Base-by-base conservation (phyloP, 805 yeast species). In the Suhomyces xylopsoci region DNA sequence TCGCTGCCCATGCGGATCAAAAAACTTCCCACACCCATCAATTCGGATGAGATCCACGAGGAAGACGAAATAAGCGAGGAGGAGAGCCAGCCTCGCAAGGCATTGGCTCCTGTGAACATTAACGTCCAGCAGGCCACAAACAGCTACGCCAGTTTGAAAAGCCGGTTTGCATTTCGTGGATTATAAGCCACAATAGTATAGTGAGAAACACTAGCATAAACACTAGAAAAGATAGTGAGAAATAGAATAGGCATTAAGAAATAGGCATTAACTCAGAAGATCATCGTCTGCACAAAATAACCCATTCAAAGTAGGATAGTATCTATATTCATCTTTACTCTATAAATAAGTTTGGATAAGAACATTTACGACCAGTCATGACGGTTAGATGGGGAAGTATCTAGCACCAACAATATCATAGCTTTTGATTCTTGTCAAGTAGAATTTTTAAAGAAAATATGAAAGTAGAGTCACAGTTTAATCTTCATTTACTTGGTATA, bases 41-140 rank as follows among this genome's bases (percentile, higher is more conserved):
- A 47, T 36, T 47, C 49, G 14, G 49, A 47, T 22, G 49, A 36
- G 9, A 17, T 32, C 28, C 34, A 30, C 14, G 55, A 55, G 12
- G 51, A 40, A 12, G 51, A 48, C 20, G 55, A 56, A 5, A 51
- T 50, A 9, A 52, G 54, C 38, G 53, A 53, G 36, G 55, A 45
- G 5, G 53, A 55, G 24, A 22, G 51, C 12, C 53, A 51, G 24
- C 25, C 34, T 30, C 38, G 38, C 24, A 38, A 38, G 24, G 42
- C 42, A 0, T 38, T 38, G 42, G 24, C 20, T 17, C 42, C 42
- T 5, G 42, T 38, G 7, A 15, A 38, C 2, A 10, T 38, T 7
- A 38, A 38, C 17, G 42, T 19, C n/a, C 42, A 17, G 24, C 42
- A 24, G 20, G 42, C 42, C 24, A 17, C 32, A 5, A 28, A 28